A percentile compares a stretch with the other conserved stretches of the same genome.
Evolutionary conservation across 1,139 yeast species (phyloP).

Genomic region (Scheffersomyces parashehatae): DNA sequence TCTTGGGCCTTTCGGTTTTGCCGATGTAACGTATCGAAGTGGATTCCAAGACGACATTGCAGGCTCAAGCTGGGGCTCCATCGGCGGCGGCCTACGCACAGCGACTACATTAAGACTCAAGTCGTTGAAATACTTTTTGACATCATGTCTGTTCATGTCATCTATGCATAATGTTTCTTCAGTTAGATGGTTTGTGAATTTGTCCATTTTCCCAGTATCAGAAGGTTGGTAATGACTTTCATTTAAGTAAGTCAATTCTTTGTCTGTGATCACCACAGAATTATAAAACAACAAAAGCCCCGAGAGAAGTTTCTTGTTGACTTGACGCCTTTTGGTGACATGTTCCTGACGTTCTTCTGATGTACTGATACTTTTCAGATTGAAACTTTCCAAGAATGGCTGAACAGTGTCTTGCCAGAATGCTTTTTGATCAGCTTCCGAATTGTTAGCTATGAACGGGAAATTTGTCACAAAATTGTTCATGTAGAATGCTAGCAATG

Average conservation of each 20-base stretch:
- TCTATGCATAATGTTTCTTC: conserved; percentile 3
- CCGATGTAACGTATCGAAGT: conserved; percentile 17
- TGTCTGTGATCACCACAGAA: conserved; percentile 67
- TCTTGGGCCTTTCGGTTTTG: conserved; percentile 16
- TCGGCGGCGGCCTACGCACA: conserved; percentile 38
- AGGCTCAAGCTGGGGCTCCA: not conserved
- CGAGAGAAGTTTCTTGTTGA: conserved; percentile 59
- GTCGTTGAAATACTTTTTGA: conserved; percentile 54
- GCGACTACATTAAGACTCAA: conserved; percentile 65
- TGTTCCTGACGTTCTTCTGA: conserved; percentile 72
- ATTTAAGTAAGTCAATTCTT: conserved; percentile 54
- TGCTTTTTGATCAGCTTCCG: conserved; percentile 46
- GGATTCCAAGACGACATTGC: conserved; percentile 24
- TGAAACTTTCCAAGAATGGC: conserved; percentile 75
- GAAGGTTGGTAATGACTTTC: conserved; percentile 52
- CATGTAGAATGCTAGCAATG: conserved; percentile 68
- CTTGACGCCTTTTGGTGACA: conserved; percentile 68
- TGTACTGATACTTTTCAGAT: conserved; percentile 63
- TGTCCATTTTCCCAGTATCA: conserved; percentile 53
- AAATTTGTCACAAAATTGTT: conserved; percentile 61
- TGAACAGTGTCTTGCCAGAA: conserved; percentile 85
- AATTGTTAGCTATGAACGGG: conserved; percentile 64
- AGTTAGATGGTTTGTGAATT: conserved; percentile 16
- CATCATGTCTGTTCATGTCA: conserved; percentile 30
- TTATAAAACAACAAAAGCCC: conserved; percentile 69